Evolutionary conservation across 371 early-diverging fungal genomes (phyloP), one percentile per base, ranked within the genome.

Genomic region (Cokeromyces recurvatus): DNA sequence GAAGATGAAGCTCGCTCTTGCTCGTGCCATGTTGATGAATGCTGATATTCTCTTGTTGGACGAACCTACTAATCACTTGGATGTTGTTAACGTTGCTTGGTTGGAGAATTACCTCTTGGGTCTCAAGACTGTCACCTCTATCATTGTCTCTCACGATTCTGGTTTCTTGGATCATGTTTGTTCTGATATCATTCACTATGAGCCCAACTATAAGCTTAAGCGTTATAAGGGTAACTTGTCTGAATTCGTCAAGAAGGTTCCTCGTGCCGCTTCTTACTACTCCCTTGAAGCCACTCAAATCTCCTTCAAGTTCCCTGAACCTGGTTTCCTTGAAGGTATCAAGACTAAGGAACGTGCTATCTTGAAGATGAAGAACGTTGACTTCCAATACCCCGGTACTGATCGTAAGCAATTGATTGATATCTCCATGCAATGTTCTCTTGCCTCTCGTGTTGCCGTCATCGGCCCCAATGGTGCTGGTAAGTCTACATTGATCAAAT

Each of bases 1-100:
- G 88, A 90, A 89, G 75, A 91, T 89, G 85, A 87, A 90, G 77
- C 69, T 93, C 43, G 90, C 85, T 57, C 76, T 93, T 51, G 90
- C 90, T 32, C 77, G 86, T 53, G 87, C 91, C n/a, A 91, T 88
- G 86, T 65, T 89, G 47, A 68, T 80, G 67, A 82, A 89, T 35
- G 90, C 92, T 16, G 90, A 92, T 60, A 85, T 94, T 49, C 66
- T 94, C 50, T 66, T 94, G 38, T 66, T 94, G 49, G 94, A 94
- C 67, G 94, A 94, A 70, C 94, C 94, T 38, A 93, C 94, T 34
- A 91, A 93, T 71, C 92, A 91, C 69, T 74, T 93, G 81, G 92
- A 94, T 66, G 85, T 81, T 32, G 71, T 64, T 46, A 89, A 89
- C 64, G 84, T 88, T 44, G 79, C 78, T 23, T 94, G 90, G 90